Conservation (phyloP, 495 filamentous ascomycete genomes). For the Penicillium parvum region DNA sequence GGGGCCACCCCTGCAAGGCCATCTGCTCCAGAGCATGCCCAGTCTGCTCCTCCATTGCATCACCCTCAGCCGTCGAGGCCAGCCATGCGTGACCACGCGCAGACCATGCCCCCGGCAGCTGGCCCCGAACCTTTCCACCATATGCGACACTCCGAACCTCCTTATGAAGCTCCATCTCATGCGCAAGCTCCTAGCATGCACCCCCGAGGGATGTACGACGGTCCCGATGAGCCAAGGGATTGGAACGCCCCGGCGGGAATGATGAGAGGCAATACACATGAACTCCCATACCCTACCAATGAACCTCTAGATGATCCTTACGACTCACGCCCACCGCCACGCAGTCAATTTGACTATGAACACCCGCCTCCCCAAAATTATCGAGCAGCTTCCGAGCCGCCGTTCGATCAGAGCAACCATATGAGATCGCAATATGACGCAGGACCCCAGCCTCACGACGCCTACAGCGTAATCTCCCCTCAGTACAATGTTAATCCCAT, state of each 20-base stretch:
- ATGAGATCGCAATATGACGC: conserved; percentile 14
- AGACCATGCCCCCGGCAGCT: conserved; percentile 17
- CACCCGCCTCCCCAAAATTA: conserved; percentile 25
- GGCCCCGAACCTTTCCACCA: conserved; percentile 14
- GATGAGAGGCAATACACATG: conserved; percentile 21
- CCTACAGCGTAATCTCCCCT: conserved; percentile 14
- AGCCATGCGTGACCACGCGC: conserved; percentile 19
- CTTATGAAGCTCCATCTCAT: conserved; percentile 22
- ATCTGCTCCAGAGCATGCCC: conserved; percentile 22
- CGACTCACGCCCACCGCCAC: conserved; percentile 20
- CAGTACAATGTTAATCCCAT: conserved; percentile 21
- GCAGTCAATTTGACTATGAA: conserved; percentile 30
- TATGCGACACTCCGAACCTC: conserved; percentile 24
- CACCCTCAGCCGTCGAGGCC: conserved; percentile 23
- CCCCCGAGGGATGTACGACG: conserved; percentile 25
- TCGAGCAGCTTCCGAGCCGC: conserved; percentile 20
- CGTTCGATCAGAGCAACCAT: conserved; percentile 15
- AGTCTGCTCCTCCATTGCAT: conserved; percentile 24
- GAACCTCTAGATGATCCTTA: conserved; percentile 18
- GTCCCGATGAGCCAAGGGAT: conserved; percentile 27
- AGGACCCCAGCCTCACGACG: conserved; percentile 10
- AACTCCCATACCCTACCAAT: conserved; percentile 16
- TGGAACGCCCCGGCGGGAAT: conserved; percentile 19
- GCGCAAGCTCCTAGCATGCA: conserved; percentile 16
- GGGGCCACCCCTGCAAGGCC: conserved; percentile 30